A percentile compares a stretch with the other conserved stretches of the same genome.
Conservation (phyloP, 176 grass and related monocot genomes). For the Avena insularis region DNA sequence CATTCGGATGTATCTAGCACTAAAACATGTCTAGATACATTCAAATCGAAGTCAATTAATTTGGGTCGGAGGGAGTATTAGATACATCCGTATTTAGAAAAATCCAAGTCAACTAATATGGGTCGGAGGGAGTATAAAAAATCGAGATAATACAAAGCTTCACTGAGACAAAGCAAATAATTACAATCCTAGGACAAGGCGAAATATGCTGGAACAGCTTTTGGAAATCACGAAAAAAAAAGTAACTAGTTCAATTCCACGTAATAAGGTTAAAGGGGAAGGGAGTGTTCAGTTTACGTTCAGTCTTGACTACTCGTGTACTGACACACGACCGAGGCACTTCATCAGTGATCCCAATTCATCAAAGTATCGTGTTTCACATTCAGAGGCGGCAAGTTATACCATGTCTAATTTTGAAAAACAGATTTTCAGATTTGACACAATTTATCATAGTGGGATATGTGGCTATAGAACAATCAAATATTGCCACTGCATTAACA, state of each 20-base stretch:
- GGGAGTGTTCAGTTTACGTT: background rate
- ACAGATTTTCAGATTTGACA: background rate
- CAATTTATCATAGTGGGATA: background rate
- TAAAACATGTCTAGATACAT: too few species aligned
- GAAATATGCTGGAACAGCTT: background rate
- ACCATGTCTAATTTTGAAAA: background rate
- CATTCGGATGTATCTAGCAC: too few species aligned
- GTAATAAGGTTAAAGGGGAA: background rate
- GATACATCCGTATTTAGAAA: too few species aligned
- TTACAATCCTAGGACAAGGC: background rate
- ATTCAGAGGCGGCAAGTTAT: background rate
- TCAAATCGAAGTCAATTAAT: too few species aligned
- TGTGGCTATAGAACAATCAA: background rate
- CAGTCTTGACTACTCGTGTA: background rate
- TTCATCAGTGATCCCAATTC: background rate
- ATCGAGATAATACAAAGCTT: background rate
- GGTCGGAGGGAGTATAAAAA: too few species aligned
- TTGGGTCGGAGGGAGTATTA: too few species aligned
- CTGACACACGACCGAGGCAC: background rate
- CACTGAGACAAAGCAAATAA: background rate
- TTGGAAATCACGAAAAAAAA: background rate
- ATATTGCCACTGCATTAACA: background rate
- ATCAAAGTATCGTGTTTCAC: background rate
- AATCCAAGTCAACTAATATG: too few species aligned
- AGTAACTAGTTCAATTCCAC: background rate